Conservation (phyloP, 768 basidiomycete genomes). For the Epithele typhae region DNA sequence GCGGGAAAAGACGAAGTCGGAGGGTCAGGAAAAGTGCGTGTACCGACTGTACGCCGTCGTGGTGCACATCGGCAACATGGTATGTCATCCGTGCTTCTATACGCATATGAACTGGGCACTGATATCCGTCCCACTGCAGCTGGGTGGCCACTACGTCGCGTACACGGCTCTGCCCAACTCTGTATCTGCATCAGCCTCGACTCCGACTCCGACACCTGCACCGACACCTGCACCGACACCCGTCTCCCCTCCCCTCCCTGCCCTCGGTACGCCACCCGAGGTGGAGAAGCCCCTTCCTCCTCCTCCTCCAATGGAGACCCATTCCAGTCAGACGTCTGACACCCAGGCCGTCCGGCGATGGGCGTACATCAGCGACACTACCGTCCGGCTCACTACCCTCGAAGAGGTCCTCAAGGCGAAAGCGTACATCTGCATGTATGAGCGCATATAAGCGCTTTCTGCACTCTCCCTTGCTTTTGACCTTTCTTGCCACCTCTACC, state of each 20-base stretch:
- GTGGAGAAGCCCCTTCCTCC: constrained; percentile 2
- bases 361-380: constrained; percentile 90
- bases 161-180: constrained; percentile 66
- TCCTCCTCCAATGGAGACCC: constrained; percentile 1
- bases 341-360: constrained; percentile 52
- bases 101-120: not conserved
- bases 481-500: not conserved
- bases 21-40: constrained; percentile 39
- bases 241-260: too few relatives aligned
- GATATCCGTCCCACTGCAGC: constrained; percentile 34
- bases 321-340: constrained; percentile 4
- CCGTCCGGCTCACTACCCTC: constrained; percentile 72
- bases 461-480: not conserved
- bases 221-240: not conserved
- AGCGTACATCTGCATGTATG: constrained; percentile 94
- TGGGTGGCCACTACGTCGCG: constrained; percentile 87
- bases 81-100: constrained; percentile 29
- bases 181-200: not conserved
- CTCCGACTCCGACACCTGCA: not conserved
- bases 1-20: constrained; percentile 15
- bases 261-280: too few relatives aligned
- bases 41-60: constrained; percentile 78
- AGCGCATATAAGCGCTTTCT: constrained; percentile 44
- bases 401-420: constrained; percentile 90
- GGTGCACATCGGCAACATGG: constrained; percentile 86